phyloP scores from a whole-genome alignment of 345 rosid species.

The Nasturtium officinale region DNA sequence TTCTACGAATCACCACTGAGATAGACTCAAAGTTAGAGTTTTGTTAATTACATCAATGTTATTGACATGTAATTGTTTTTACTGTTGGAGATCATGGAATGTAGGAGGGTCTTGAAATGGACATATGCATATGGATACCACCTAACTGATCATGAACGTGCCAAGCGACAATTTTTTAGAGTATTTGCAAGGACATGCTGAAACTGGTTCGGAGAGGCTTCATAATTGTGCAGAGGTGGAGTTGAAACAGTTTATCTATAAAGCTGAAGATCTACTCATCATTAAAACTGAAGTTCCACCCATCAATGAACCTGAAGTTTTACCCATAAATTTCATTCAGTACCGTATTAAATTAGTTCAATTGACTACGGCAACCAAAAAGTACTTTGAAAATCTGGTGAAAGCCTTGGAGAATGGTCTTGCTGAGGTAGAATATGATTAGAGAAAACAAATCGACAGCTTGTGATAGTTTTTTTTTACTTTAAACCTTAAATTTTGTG shows the following conservation, averaged over 20 bases:
- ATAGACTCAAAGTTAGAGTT: not conserved
- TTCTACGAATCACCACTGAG: not conserved
- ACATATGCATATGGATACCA: slow-evolving; percentile 87
- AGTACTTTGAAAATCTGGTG: slow-evolving; percentile 80
- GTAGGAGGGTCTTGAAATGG: slow-evolving; percentile 88
- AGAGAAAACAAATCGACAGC: not conserved
- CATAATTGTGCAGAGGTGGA: slow-evolving; percentile 36
- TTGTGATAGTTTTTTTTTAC: no score
- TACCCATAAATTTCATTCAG: slow-evolving; percentile 44
- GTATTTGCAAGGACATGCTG: slow-evolving; percentile 66
- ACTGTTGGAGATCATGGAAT: slow-evolving; percentile 61
- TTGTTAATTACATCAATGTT: not conserved
- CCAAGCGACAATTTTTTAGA: slow-evolving; percentile 66
- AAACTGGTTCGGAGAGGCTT: slow-evolving; percentile 34
- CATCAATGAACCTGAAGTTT: no score
- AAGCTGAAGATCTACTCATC: no score
- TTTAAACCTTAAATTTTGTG: not conserved
- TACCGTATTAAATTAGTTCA: slow-evolving; percentile 60
- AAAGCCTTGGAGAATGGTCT: slow-evolving; percentile 88
- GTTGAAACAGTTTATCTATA: slow-evolving; percentile 1
- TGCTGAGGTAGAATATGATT: slow-evolving; percentile 53
- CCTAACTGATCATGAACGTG: slow-evolving; percentile 45
- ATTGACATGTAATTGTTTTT: not conserved
- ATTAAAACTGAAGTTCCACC: slow-evolving; percentile 22
- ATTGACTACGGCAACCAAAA: slow-evolving; percentile 69